phyloP scores from a whole-genome alignment of 2,329 filamentous ascomycete genomes.

The Thyridium curvatum region DNA sequence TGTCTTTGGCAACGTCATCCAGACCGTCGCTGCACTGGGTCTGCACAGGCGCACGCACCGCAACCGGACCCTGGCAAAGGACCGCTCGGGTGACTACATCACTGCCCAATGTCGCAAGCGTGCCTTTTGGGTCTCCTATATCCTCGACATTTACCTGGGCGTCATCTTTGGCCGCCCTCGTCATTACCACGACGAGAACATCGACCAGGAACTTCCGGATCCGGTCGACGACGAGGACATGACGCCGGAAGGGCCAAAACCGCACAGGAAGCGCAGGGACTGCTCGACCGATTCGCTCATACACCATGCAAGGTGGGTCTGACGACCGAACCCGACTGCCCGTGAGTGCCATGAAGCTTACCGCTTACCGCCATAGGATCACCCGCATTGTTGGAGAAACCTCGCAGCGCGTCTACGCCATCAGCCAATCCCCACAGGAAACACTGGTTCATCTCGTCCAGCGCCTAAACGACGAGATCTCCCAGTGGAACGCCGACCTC shows the following conservation, averaged over 20 bases:
- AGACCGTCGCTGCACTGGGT: conserved; percentile 40
- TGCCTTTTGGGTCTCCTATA: conserved; percentile 57
- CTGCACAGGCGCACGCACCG: conserved; percentile 17
- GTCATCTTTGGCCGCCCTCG: conserved; percentile 57
- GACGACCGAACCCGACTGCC: too few relatives aligned
- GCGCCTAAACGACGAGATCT: conserved; percentile 28
- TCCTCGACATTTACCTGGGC: conserved; percentile 55
- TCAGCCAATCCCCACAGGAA: conserved; percentile 23
- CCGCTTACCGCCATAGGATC: conserved; percentile 13
- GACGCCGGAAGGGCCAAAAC: conserved; percentile 27
- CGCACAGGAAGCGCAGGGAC: conserved; percentile 20
- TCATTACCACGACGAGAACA: conserved; percentile 56
- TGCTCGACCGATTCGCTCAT: conserved; percentile 43
- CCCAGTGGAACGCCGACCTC: conserved; percentile 29
- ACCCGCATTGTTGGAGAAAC: conserved; percentile 30
- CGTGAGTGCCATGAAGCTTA: too few relatives aligned
- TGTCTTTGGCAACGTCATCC: conserved; percentile 48
- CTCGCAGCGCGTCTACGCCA: conserved; percentile 31
- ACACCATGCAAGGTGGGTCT: conserved; percentile 29
- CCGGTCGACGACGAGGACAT: conserved; percentile 52
- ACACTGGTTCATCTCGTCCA: conserved; percentile 26
- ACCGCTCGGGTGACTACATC: conserved; percentile 28
- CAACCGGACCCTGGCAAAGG: conserved; percentile 9
- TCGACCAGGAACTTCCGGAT: conserved; percentile 53
- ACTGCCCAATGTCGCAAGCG: conserved; percentile 46